Base-by-base conservation (phyloP, 169 alveolate genomes). In the Plasmodium reichenowi region DNA sequence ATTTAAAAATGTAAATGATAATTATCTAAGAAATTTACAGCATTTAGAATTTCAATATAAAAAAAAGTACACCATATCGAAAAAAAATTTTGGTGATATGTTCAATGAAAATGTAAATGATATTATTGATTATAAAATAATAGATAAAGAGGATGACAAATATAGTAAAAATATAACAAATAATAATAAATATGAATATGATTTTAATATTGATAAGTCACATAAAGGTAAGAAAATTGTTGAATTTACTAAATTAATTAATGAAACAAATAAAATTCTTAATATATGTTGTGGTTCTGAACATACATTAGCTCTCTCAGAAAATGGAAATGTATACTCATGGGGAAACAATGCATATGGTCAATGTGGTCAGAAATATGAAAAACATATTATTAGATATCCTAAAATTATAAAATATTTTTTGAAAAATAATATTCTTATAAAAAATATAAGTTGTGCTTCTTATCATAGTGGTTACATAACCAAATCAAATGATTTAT, bases 241-340 rank as follows among this genome's bases (percentile, higher is more conserved):
- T 32, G 72, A 71, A 86, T 86, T 86, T 64, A 86, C 88, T 5
- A 86, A 86, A 59, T 58, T 86, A 50, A 74, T 86, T 71, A 71
- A 54, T 86, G 92, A 86, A 86, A 72, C 92, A 45, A 86, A 86
- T 86, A 86, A 86, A 86, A 72, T 86, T 60, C 54, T 38, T 17
- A 59, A 73, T 58, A 64, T 88, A 10, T 22, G 76, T 47, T 88
- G 90, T 43, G 96, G 96, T 1, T 85, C 90, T 48, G 86, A 89
- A 24, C 96, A 94, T 72, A 94, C 95, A 26, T 93, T 88, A 54
- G 89, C 93, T 20, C 74, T 94, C 45, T 83, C 95, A 5, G 93
- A 93, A 68, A 93, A 93, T 68, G 95, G 96, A n/a, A 93, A 93
- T 60, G 93, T 94, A 52, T 94, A 94, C 45, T 72, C 95, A 12